Percentiles rank a stretch among this genome's conserved stretches.
Evolutionary conservation across 148 eudicot genomes (phyloP).

Genomic region (Nepenthes mirabilis): DNA sequence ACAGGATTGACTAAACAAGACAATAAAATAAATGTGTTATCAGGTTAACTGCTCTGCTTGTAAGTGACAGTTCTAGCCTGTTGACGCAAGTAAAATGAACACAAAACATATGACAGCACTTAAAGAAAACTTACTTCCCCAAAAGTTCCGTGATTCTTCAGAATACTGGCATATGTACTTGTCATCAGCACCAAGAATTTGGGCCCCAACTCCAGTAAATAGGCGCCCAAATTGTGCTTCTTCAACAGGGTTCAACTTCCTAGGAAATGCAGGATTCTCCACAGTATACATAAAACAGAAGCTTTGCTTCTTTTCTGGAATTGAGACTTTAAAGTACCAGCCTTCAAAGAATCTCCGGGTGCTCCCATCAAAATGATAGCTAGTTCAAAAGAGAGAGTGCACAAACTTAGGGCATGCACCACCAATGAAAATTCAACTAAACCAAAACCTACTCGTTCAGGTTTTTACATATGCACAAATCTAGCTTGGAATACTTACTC

Average conservation of each 20-base stretch:
- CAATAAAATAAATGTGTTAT: too few species aligned
- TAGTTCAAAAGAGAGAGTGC: conserved; percentile 17
- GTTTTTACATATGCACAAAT: too few species aligned
- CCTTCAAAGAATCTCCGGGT: conserved; percentile 82
- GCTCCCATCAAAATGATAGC: conserved; percentile 89
- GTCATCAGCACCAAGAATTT: conserved; percentile 86
- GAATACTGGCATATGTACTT: conserved; percentile 82
- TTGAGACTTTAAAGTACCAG: conserved; percentile 95
- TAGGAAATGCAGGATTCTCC: conserved; percentile 80
- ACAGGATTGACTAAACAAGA: too few species aligned
- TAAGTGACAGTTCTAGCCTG: too few species aligned
- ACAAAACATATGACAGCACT: neutral
- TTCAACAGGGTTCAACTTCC: conserved; percentile 41
- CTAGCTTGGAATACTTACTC: too few species aligned
- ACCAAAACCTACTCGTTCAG: neutral
- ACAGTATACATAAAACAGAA: conserved; percentile 96
- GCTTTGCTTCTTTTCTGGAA: conserved; percentile 82
- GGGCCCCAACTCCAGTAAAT: conserved; percentile 91
- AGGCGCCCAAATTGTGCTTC: conserved; percentile 53
- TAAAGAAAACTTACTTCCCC: conserved; percentile 67
- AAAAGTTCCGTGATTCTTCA: conserved; percentile 60
- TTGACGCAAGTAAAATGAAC: too few species aligned
- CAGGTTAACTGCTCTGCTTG: too few species aligned
- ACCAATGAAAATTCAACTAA: neutral
- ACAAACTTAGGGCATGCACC: neutral